Evolutionary conservation across 768 basidiomycete species (phyloP).

Genomic region (Leucogyrophana mollusca): DNA sequence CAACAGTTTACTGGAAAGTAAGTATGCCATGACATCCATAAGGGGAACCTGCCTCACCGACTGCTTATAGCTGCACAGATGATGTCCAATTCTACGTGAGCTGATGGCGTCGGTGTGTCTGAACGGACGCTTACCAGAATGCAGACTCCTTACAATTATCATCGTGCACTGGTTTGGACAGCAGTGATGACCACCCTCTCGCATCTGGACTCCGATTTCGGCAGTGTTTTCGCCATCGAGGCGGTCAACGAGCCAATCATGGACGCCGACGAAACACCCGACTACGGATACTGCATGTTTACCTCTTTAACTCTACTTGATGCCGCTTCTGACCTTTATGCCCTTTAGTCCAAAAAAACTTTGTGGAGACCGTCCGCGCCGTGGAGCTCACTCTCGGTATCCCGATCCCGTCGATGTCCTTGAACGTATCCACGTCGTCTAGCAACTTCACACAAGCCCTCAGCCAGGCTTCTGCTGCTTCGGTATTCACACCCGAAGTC

Average conservation of each 20-base stretch:
- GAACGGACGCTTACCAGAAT: neutral
- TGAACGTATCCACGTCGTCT: conserved; percentile 16
- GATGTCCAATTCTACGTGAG: conserved; percentile 75
- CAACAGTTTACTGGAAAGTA: conserved; percentile 74
- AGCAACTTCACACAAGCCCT: conserved; percentile 39
- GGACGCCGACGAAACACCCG: conserved; percentile 66
- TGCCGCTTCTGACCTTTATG: neutral
- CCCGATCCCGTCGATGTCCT: conserved; percentile 19
- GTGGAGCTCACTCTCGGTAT: conserved; percentile 65
- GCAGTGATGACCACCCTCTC: conserved; percentile 76
- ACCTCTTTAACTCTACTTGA: neutral
- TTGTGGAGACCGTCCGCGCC: conserved; percentile 63
- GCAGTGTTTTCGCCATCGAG: conserved; percentile 65
- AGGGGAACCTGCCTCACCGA: neutral
- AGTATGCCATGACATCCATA: conserved; percentile 10
- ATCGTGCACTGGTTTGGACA: conserved; percentile 76
- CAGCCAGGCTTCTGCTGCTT: conserved; percentile 9
- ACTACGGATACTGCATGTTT: conserved; percentile 63
- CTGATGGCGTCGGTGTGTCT: neutral
- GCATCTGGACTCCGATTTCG: conserved; percentile 68
- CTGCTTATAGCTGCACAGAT: conserved; percentile 52
- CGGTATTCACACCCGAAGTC: conserved; percentile 31
- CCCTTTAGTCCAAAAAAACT: conserved; percentile 61
- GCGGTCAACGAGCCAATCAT: conserved; percentile 80
- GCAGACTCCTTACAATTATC: conserved; percentile 70